phyloP scores from a whole-genome alignment of 2,329 filamentous ascomycete genomes.

The Diplodia seriata region DNA sequence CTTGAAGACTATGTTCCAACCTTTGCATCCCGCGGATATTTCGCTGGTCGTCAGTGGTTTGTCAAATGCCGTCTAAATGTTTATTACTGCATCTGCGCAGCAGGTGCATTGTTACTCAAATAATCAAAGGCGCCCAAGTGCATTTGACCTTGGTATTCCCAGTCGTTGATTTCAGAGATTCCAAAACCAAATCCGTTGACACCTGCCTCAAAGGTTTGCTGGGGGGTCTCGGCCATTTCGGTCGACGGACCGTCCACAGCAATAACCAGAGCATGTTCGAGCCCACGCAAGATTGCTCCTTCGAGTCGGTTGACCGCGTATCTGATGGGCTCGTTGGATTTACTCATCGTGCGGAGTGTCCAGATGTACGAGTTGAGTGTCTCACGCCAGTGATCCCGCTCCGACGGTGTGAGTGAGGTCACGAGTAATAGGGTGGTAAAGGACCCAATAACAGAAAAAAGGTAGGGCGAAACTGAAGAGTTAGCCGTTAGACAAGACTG shows the following conservation, averaged over 20 bases:
- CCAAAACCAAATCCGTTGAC: conserved; percentile 37
- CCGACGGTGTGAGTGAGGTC: conserved; percentile 32
- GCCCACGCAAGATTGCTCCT: conserved; percentile 48
- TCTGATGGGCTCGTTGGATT: conserved; percentile 47
- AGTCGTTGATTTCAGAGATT: conserved; percentile 47
- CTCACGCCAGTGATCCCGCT: conserved; percentile 34
- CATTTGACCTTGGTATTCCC: conserved; percentile 41
- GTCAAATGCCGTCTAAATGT: not conserved
- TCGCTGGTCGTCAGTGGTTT: not conserved
- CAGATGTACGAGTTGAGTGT: conserved; percentile 33
- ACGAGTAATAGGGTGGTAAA: conserved; percentile 33
- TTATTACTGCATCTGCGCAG: conserved; percentile 11
- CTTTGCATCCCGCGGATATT: too few relatives aligned
- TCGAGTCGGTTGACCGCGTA: conserved; percentile 50
- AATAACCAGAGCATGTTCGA: conserved; percentile 49
- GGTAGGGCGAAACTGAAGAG: conserved; percentile 29
- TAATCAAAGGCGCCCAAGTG: conserved; percentile 44
- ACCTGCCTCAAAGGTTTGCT: conserved; percentile 38
- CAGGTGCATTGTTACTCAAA: conserved; percentile 35
- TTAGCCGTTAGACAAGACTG: not conserved
- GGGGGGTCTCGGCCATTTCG: conserved; percentile 42
- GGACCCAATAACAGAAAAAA: conserved; percentile 34
- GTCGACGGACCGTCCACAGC: conserved; percentile 44
- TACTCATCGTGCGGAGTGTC: conserved; percentile 45
- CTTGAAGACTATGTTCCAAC: not conserved